These are phyloP conservation scores for Heterobasidion parviporum DNA, from an alignment of 1,284 basidiomycete species.

Conservation along the genomic window DNA sequence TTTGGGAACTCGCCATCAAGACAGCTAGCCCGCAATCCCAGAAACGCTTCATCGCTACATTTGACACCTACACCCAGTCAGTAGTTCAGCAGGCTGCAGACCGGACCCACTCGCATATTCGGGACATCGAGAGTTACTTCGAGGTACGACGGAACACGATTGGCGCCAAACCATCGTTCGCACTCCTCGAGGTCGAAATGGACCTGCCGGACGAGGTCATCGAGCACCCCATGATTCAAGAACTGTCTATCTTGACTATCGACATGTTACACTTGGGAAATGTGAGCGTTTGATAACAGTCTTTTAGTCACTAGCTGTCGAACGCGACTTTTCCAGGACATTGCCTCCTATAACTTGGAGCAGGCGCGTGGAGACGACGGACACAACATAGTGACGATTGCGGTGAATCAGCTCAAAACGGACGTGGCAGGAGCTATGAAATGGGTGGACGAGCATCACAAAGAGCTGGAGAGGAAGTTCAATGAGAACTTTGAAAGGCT, in stretches of 20 bases:
- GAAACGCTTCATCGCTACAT: slow-evolving; percentile 29
- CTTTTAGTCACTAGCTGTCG: background rate
- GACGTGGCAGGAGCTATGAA: slow-evolving; percentile 26
- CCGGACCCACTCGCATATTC: slow-evolving; percentile 22
- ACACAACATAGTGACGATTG: slow-evolving; percentile 36
- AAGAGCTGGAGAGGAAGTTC: slow-evolving; percentile 19
- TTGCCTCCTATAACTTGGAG: slow-evolving; percentile 34
- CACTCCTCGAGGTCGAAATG: slow-evolving; percentile 26
- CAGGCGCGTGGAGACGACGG: slow-evolving; percentile 33
- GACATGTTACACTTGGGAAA: slow-evolving; percentile 36
- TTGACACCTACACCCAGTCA: slow-evolving; percentile 28
- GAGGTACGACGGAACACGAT: slow-evolving; percentile 31
- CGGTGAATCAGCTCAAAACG: slow-evolving; percentile 28
- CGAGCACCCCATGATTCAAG: slow-evolving; percentile 28
- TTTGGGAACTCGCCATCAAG: slow-evolving; percentile 28
- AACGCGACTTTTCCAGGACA: slow-evolving; percentile 21
- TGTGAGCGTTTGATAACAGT: slow-evolving; percentile 15
- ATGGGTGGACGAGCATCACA: slow-evolving; percentile 19
- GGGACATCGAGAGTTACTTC: slow-evolving; percentile 30
- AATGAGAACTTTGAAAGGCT: slow-evolving; percentile 17
- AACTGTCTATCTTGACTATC: slow-evolving; percentile 22
- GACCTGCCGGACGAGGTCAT: slow-evolving; percentile 33
- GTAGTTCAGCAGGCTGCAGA: slow-evolving; percentile 35
- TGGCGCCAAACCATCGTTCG: slow-evolving; percentile 34
- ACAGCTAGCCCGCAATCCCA: slow-evolving; percentile 24